Percentiles rank a stretch among this genome's conserved stretches.
phyloP scores from a whole-genome alignment of 352 stramenopile genomes.

The Pythium pyrilobum region DNA sequence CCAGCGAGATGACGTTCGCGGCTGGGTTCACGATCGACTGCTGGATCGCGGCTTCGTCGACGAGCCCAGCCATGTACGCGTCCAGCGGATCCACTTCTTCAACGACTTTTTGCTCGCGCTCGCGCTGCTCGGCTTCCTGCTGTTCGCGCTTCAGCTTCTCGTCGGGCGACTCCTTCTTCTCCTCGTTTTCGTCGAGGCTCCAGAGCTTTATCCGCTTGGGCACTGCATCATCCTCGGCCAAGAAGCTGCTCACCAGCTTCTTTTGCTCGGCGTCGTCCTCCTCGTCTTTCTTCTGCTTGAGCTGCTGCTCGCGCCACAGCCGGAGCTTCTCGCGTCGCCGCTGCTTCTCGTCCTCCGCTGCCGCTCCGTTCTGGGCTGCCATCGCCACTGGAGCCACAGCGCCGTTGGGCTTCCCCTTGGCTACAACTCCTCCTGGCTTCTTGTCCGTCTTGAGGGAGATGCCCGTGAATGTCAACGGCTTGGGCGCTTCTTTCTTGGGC shows the following conservation, averaged over 20 bases:
- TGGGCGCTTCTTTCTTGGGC: slow-evolving; percentile 4
- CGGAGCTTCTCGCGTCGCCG: slow-evolving; percentile 42
- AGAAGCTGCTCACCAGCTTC: slow-evolving; percentile 29
- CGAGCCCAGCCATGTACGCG: slow-evolving; percentile 82
- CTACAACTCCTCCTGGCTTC: slow-evolving; percentile 13
- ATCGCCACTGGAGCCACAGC: neutral
- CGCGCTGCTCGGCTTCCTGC: slow-evolving; percentile 35
- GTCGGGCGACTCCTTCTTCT: slow-evolving; percentile 51
- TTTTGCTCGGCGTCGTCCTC: slow-evolving; percentile 34
- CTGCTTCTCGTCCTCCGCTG: slow-evolving; percentile 35
- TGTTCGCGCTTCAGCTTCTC: slow-evolving; percentile 46
- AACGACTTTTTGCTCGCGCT: slow-evolving; percentile 66
- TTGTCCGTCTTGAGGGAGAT: slow-evolving; percentile 60
- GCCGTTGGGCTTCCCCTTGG: slow-evolving; percentile 8
- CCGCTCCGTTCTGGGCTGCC: neutral
- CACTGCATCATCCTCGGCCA: slow-evolving; percentile 66
- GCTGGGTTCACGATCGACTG: slow-evolving; percentile 61
- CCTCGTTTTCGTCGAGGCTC: slow-evolving; percentile 57
- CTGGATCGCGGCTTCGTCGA: slow-evolving; percentile 73
- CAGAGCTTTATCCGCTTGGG: slow-evolving; percentile 57
- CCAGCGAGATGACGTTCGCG: slow-evolving; percentile 79
- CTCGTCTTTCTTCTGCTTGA: slow-evolving; percentile 45
- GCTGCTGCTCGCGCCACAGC: slow-evolving; percentile 53
- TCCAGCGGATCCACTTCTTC: slow-evolving; percentile 81
- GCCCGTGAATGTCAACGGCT: slow-evolving; percentile 56